Evolutionary conservation across 257 asterid genomes (phyloP), one percentile per base, ranked within the genome.

Genomic region (Plantago elongata): DNA sequence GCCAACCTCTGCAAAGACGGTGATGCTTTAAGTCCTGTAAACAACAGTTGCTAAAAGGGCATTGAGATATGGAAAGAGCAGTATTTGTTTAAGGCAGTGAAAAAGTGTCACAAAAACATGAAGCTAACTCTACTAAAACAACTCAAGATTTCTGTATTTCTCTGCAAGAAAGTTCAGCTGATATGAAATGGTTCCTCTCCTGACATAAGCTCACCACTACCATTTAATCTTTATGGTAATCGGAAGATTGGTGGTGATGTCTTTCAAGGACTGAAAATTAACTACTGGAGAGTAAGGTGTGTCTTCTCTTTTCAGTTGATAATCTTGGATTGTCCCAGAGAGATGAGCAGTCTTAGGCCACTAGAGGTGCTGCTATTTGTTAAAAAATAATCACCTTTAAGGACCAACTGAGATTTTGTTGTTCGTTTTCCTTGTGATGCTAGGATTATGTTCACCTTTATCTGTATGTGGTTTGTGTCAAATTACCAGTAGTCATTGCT

Each of bases 301-400:
- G 47, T 66, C 54, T 67, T 68, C 61, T 10, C 15, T 46, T 45
- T 45, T 71, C 2, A 42, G 11, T 42, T 58, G 81, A 65, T 14
- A 75, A 72, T 59, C 81, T 81, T 57, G 94, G 84, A 68, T 72
- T 85, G 12, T 84, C 95, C 63, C 96, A 89, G 74, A 85, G 73
- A n/a, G 79, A 93, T 93, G 99, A 87, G 99, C 84, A 93, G 99
- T 78, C 95, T 93, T 50, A 78, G 97, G 83, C 97, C 89, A 81
- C 99, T 93, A 59, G 97, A 87, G 99, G 99, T 93, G 77, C 60
- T 64, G 63, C 52, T 57, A 43, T 68, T 42, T 67, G 52, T 59
- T 14, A 66, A 69, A 54, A 13, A 52, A n/a, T 40, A n/a, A 30
- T 65, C 54, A 45, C 9, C 11, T 52, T 52, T 34, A 14, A 14